These are phyloP conservation scores for Gentiana straminea DNA, from an alignment of 257 asterid genomes.

Conservation along the genomic window DNA sequence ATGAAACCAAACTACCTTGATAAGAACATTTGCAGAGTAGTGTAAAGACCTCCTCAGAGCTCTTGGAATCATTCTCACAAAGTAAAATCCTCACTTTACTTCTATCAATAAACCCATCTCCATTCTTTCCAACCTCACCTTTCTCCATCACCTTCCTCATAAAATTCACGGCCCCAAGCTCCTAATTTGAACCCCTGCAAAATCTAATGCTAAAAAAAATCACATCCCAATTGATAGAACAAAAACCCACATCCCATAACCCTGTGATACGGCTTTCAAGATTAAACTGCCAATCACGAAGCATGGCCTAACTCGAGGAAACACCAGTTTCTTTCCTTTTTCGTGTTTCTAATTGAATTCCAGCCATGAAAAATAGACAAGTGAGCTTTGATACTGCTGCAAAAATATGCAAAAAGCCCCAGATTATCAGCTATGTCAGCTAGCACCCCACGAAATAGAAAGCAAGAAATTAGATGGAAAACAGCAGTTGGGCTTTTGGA, in stretches of 20 bases:
- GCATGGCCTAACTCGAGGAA: neutral
- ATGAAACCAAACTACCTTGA: constrained; percentile 43
- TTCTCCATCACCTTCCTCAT: constrained; percentile 31
- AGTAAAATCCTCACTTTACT: constrained; percentile 83
- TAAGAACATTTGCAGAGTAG: constrained; percentile 81
- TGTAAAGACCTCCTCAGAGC: constrained; percentile 57
- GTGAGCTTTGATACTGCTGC: neutral
- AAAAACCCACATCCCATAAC: constrained; percentile 2
- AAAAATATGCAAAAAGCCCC: constrained; percentile 6
- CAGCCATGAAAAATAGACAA: neutral
- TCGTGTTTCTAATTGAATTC: too few species aligned
- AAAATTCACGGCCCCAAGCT: neutral
- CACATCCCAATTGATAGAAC: constrained; percentile 3
- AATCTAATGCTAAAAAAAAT: constrained; percentile 14
- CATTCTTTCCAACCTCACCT: constrained; percentile 43
- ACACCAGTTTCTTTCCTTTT: neutral
- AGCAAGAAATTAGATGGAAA: constrained; percentile 2
- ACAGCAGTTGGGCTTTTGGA: neutral
- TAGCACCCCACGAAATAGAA: constrained; percentile 3
- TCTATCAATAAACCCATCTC: constrained; percentile 85
- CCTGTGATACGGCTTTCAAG: constrained; percentile 2
- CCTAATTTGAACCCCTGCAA: constrained; percentile 3
- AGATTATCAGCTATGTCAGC: constrained; percentile 1
- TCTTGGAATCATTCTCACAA: constrained; percentile 73
- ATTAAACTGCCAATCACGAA: neutral